These are phyloP conservation scores for Penicillium aurantiogriseum DNA, from an alignment of 2,329 filamentous ascomycete genomes.

Conservation along the genomic window DNA sequence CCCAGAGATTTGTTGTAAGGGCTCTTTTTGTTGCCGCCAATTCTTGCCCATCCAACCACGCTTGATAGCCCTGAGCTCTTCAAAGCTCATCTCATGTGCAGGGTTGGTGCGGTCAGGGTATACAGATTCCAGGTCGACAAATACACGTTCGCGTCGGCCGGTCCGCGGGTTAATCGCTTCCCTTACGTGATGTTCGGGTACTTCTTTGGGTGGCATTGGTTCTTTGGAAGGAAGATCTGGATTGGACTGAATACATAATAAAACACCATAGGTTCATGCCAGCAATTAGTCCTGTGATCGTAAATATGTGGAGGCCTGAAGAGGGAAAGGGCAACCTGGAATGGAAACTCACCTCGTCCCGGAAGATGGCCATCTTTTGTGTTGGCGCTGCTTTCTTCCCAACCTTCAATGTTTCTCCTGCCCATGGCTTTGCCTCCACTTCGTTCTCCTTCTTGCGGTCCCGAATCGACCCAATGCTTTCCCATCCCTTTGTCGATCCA, in stretches of 20 bases:
- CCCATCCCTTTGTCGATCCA: conserved; percentile 72
- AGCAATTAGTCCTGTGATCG: conserved; percentile 93
- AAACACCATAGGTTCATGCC: conserved; percentile 43
- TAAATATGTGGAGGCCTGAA: conserved; percentile 68
- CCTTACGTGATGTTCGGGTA: conserved; percentile 72
- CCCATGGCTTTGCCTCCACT: conserved; percentile 84
- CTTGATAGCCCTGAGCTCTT: conserved; percentile 79
- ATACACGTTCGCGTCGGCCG: conserved; percentile 80
- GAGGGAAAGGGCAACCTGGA: conserved; percentile 34
- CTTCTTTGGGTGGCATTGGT: conserved; percentile 51
- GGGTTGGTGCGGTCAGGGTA: conserved; percentile 75
- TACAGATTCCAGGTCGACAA: conserved; percentile 79
- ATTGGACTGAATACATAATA: conserved; percentile 54
- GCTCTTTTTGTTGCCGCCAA: conserved; percentile 50
- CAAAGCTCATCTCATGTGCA: conserved; percentile 79
- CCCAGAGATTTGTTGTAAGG: conserved; percentile 56
- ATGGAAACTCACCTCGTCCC: conserved; percentile 79
- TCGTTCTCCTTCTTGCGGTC: conserved; percentile 94
- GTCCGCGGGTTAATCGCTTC: conserved; percentile 78
- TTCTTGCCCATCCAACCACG: conserved; percentile 64
- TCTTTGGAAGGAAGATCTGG: conserved; percentile 40
- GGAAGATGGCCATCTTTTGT: conserved; percentile 88
- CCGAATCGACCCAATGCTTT: conserved; percentile 80
- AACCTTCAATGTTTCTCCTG: conserved; percentile 82
- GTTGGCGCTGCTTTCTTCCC: conserved; percentile 75